Evolutionary conservation across 2,329 filamentous ascomycete genomes (phyloP).

Genomic region (Aspergillus fijiensis): DNA sequence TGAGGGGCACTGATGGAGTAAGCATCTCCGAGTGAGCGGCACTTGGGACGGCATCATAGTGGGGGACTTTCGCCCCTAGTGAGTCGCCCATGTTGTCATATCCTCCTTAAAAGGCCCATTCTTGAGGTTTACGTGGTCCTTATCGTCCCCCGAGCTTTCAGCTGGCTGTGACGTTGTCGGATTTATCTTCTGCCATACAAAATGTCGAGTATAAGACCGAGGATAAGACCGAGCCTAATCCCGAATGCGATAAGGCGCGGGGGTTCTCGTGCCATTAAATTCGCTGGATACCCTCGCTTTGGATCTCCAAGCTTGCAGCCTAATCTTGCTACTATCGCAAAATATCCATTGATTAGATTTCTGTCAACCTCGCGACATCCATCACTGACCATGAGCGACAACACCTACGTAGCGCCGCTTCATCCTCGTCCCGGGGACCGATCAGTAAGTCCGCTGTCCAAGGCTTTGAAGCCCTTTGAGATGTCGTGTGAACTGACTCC

Average conservation of each 20-base stretch:
- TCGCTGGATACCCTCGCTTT: background rate
- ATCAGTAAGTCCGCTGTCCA: background rate
- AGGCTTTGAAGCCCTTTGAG: background rate
- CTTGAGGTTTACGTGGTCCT: background rate
- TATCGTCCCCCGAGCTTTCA: background rate
- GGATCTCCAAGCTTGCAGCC: background rate
- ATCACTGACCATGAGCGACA: constrained; percentile 1
- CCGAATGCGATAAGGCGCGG: background rate
- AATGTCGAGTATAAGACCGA: background rate
- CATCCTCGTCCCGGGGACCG: background rate
- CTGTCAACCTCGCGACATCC: background rate
- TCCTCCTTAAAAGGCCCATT: background rate
- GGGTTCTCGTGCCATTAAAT: background rate
- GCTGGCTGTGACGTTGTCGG: background rate
- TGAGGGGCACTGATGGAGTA: constrained; percentile 1
- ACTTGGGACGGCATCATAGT: background rate
- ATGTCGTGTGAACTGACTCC: background rate
- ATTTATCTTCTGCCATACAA: background rate
- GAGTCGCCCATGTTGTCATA: background rate
- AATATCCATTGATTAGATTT: background rate
- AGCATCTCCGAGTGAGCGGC: constrained; percentile 3
- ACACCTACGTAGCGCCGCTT: background rate
- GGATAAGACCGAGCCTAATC: background rate
- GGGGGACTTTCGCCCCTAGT: background rate
- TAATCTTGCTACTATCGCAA: background rate